Percentiles rank a stretch among this genome's conserved stretches.
Evolutionary conservation across 2,329 filamentous ascomycete species (phyloP).

Genomic region (Zymoseptoria ardabiliae): DNA sequence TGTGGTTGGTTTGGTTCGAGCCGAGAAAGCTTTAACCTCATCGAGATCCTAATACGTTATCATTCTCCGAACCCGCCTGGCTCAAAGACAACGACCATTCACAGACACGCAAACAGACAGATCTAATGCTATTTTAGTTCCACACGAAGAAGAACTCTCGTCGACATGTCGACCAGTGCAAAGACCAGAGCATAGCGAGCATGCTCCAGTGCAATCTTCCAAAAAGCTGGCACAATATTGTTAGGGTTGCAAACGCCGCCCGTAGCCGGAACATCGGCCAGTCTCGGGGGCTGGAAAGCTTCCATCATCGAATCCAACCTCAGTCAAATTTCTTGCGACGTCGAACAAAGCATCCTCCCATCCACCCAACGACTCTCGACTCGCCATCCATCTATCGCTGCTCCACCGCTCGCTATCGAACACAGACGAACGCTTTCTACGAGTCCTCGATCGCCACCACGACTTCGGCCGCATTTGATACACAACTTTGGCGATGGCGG

Average conservation of each 20-base stretch:
- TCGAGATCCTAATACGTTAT: background rate
- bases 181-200: too few relatives aligned
- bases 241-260: background rate
- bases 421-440: background rate
- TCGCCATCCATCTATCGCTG: background rate
- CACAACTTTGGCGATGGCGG: constrained; percentile 18
- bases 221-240: background rate
- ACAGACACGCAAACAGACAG: too few relatives aligned
- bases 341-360: background rate
- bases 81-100: too few relatives aligned
- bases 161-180: too few relatives aligned
- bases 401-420: background rate
- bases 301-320: background rate
- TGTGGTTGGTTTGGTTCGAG: background rate
- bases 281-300: background rate
- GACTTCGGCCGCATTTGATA: background rate
- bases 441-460: background rate
- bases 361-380: background rate
- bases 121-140: too few relatives aligned
- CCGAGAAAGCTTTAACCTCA: background rate
- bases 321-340: background rate
- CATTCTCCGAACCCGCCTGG: too few relatives aligned
- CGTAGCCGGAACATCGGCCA: background rate
- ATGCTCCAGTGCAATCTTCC: background rate
- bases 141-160: too few relatives aligned